A percentile compares a stretch with the other conserved stretches of the same genome.
These are phyloP conservation scores for Podaxis sp. DNA, from an alignment of 768 basidiomycete genomes.

Conservation along the genomic window DNA sequence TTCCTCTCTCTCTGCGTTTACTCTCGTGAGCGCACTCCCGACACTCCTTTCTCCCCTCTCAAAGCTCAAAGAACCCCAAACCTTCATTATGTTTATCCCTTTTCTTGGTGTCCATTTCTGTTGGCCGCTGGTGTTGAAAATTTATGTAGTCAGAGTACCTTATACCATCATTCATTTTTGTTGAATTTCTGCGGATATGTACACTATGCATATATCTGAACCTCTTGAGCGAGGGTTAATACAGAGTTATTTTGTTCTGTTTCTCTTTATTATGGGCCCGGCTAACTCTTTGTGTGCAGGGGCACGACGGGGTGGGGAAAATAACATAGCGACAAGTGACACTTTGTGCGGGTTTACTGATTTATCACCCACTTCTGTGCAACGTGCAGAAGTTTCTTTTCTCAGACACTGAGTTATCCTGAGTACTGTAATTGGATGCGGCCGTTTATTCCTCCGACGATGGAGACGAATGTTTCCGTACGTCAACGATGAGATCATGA, in stretches of 20 bases:
- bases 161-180: neutral
- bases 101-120: neutral
- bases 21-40: neutral
- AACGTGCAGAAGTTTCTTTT: neutral
- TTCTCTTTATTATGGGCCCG: neutral
- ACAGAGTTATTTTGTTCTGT: neutral
- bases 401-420: neutral
- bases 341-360: too few relatives aligned
- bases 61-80: neutral
- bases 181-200: neutral
- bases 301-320: neutral
- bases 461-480: neutral
- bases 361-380: too few relatives aligned
- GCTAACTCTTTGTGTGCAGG: neutral
- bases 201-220: neutral
- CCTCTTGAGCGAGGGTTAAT: neutral
- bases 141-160: neutral
- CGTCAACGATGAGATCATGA: neutral
- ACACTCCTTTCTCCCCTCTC: neutral
- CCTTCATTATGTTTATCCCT: neutral
- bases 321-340: too few relatives aligned
- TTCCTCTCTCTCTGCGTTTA: neutral
- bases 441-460: neutral
- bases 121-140: slow-evolving; percentile 2
- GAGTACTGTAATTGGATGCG: neutral